phyloP scores from a whole-genome alignment of 2,329 filamentous ascomycete species.

The Fragosphaeria purpurea region DNA sequence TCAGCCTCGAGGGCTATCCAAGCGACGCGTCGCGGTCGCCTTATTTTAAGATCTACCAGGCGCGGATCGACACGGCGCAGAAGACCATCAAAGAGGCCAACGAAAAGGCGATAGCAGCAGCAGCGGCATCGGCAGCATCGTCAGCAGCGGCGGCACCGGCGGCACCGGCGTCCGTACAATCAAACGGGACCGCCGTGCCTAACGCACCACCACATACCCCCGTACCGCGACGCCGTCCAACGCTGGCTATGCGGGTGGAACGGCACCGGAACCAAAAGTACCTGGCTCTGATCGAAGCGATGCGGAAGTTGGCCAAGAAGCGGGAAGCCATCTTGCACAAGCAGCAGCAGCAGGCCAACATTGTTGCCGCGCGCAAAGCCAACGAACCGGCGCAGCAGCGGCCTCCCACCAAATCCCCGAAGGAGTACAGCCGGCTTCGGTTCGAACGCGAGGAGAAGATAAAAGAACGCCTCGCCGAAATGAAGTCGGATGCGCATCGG shows the following conservation, averaged over 20 bases:
- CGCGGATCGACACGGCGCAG: slow-evolving; percentile 50
- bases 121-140: slow-evolving; percentile 22
- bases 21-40: slow-evolving; percentile 90
- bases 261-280: slow-evolving; percentile 78
- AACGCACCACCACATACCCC: slow-evolving; percentile 27
- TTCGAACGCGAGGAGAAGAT: slow-evolving; percentile 71
- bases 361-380: slow-evolving; percentile 72
- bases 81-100: slow-evolving; percentile 43
- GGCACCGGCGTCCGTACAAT: slow-evolving; percentile 21
- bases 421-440: slow-evolving; percentile 83
- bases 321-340: slow-evolving; percentile 78
- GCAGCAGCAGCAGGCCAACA: slow-evolving; percentile 67
- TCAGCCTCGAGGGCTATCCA: slow-evolving; percentile 80
- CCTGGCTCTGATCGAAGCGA: slow-evolving; percentile 80
- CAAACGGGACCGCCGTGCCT: slow-evolving; percentile 16
- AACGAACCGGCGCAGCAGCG: slow-evolving; percentile 49
- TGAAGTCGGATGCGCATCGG: slow-evolving; percentile 52
- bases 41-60: slow-evolving; percentile 72
- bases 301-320: slow-evolving; percentile 93
- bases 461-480: slow-evolving; percentile 48
- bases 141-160: slow-evolving; percentile 22
- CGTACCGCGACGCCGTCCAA: slow-evolving; percentile 55
- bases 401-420: slow-evolving; percentile 60
- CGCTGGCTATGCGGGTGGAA: slow-evolving; percentile 75
- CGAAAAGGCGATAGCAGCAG: slow-evolving; percentile 30